Evolutionary conservation across 441 rosid species (phyloP).

Genomic region (Adansonia grandidieri): DNA sequence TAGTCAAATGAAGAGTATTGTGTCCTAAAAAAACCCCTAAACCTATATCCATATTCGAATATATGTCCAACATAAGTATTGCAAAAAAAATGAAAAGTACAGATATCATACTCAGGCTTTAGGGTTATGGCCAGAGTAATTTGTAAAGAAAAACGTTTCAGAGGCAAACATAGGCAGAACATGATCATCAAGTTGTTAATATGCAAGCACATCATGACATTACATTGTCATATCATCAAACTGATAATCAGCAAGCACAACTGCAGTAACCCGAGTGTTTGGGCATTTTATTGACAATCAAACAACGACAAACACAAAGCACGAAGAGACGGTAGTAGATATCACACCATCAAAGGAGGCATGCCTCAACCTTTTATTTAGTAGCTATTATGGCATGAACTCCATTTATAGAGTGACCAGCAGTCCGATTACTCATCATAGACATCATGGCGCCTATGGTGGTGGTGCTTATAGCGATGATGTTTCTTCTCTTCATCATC

Average conservation of each 20-base stretch:
- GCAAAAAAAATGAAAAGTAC: too few species aligned
- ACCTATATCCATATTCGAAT: too few species aligned
- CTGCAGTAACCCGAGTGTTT: slow-evolving; percentile 23
- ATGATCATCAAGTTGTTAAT: not conserved
- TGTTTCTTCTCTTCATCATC: slow-evolving; percentile 64
- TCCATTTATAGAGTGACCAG: slow-evolving; percentile 17
- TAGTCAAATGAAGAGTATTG: too few species aligned
- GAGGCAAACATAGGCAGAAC: too few species aligned
- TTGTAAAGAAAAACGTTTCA: not conserved
- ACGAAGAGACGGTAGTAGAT: not conserved
- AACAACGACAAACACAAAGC: slow-evolving; percentile 13
- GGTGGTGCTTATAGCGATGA: slow-evolving; percentile 52
- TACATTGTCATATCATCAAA: not conserved
- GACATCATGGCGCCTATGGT: slow-evolving; percentile 58
- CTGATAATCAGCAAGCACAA: slow-evolving; percentile 6
- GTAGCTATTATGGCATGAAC: slow-evolving; percentile 44
- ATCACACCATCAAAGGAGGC: slow-evolving; percentile 9
- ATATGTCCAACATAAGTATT: too few species aligned
- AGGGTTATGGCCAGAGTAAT: not conserved
- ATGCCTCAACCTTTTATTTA: slow-evolving; percentile 52
- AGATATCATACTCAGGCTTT: too few species aligned
- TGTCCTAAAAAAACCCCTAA: too few species aligned
- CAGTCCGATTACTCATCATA: slow-evolving; percentile 57
- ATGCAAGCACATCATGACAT: slow-evolving; percentile 4
- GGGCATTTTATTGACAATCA: slow-evolving; percentile 29